Conservation (phyloP, 2,329 filamentous ascomycete species). For the Pseudogymnoascus sp. region DNA sequence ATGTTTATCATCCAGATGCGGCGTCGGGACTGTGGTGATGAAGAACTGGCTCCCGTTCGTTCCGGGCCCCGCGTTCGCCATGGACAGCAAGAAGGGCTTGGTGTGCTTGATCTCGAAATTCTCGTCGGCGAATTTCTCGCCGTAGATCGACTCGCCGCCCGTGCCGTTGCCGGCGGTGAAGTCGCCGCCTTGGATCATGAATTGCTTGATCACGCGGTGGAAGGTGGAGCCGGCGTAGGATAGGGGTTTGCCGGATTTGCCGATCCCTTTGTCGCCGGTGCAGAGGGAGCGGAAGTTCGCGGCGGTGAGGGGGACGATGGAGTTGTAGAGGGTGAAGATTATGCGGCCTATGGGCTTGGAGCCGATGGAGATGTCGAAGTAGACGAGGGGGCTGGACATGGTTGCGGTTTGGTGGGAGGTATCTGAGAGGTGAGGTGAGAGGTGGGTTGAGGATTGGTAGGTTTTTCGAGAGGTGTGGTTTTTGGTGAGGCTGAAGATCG, state of each 20-base stretch:
- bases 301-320: slow-evolving; percentile 84
- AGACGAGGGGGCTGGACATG: slow-evolving; percentile 47
- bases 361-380: slow-evolving; percentile 86
- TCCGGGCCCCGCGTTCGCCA: slow-evolving; percentile 94
- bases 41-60: slow-evolving; percentile 99
- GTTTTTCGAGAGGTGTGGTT: background rate
- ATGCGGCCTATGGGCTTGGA: slow-evolving; percentile 68
- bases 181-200: slow-evolving; percentile 98
- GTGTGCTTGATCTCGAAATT: slow-evolving; percentile 91
- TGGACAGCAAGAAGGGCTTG: slow-evolving; percentile 86
- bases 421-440: background rate
- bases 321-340: slow-evolving; percentile 72
- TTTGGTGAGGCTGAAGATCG: background rate
- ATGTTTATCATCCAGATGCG: slow-evolving; percentile 92
- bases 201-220: slow-evolving; percentile 96
- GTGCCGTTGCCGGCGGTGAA: slow-evolving; percentile 94
- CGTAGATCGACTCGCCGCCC: slow-evolving; percentile 94
- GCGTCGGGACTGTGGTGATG: slow-evolving; percentile 90
- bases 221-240: slow-evolving; percentile 91
- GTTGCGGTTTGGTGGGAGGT: background rate
- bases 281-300: slow-evolving; percentile 95
- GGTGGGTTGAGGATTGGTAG: background rate
- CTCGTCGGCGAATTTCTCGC: slow-evolving; percentile 94
- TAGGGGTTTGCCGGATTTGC: slow-evolving; percentile 75
- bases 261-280: slow-evolving; percentile 86